Evolutionary conservation across 2,329 filamentous ascomycete genomes (phyloP), one percentile per base, ranked within the genome.

Genomic region (Aspergillus tanneri): DNA sequence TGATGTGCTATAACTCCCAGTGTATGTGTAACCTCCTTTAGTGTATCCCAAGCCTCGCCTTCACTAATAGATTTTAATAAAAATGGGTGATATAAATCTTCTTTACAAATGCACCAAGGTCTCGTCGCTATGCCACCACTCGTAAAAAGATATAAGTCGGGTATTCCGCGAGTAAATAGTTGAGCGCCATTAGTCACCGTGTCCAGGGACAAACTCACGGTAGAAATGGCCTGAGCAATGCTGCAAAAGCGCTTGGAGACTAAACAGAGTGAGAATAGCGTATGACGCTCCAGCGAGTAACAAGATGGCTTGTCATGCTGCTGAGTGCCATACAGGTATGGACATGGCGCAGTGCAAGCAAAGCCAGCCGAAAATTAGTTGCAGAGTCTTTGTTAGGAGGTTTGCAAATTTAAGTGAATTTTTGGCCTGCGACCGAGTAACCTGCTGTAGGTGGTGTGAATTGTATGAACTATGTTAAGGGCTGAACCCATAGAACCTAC

Each of bases 151-250:
- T 21, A 38, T 45, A 5, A 61, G 56, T 21, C 59, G 51, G 24
- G 49, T 27, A 22, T 50, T 39, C 56, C 53, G 60, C 3, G 47
- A 47, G 36, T 55, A 61, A 2, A 40, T 8, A 3, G 18, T 32
- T 30, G 57, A 60, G 5, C 25, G 30, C 54, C 57, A 60, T 2
- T 56, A 59, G 41, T 59, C 46, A 34, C 57, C 57, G 16, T 58
- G 61, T 10, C 57, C 58, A 23, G 50, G 57, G 37, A 57, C 40
- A 27, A 62, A 62, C 27, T 58, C 56, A 34, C 57, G 55, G 39
- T 60, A 55, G 6, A 48, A 11, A 61, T 47, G 7, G 54, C 35
- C 28, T 61, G 58, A 12, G 46, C 51, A 27, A 53, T 30, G 12
- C 44, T 25, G 3, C 42, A 45, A 10, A 60, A 47, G 8, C 47